phyloP scores from a whole-genome alignment of 2,329 filamentous ascomycete species.

The Chrysoporthe deuterocubensis region DNA sequence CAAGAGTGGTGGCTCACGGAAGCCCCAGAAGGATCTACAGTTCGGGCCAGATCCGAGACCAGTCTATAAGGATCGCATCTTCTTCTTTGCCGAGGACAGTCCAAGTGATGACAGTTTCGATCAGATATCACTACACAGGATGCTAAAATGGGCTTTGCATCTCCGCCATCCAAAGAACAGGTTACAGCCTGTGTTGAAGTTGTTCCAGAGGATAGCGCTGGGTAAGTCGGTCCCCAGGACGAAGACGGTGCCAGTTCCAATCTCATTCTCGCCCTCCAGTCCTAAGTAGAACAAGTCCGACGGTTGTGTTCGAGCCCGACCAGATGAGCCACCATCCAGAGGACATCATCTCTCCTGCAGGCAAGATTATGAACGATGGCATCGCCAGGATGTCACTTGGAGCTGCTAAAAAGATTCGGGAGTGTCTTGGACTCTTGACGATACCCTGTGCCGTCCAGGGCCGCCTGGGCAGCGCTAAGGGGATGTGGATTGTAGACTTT shows the following conservation, averaged over 20 bases:
- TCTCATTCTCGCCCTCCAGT: slow-evolving; percentile 38
- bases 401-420: slow-evolving; percentile 58
- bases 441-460: slow-evolving; percentile 70
- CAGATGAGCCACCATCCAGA: slow-evolving; percentile 48
- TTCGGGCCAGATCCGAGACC: slow-evolving; percentile 37
- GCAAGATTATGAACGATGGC: slow-evolving; percentile 67
- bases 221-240: slow-evolving; percentile 42
- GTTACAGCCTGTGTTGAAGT: slow-evolving; percentile 54
- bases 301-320: slow-evolving; percentile 47
- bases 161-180: slow-evolving; percentile 44
- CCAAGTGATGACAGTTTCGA: slow-evolving; percentile 41
- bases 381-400: slow-evolving; percentile 67
- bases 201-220: slow-evolving; percentile 61
- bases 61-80: slow-evolving; percentile 48
- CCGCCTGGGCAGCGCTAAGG: slow-evolving; percentile 74
- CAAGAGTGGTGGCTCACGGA: slow-evolving; percentile 44
- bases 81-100: slow-evolving; percentile 61
- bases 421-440: slow-evolving; percentile 53
- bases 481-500: slow-evolving; percentile 70
- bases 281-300: slow-evolving; percentile 55
- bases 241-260: slow-evolving; percentile 26
- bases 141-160: slow-evolving; percentile 59
- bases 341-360: slow-evolving; percentile 46
- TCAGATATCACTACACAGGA: slow-evolving; percentile 41
- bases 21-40: slow-evolving; percentile 40